Evolutionary conservation across 371 early-diverging fungal species (phyloP), one percentile per base, ranked within the genome.

Genomic region (Synchytrium microbalum): DNA sequence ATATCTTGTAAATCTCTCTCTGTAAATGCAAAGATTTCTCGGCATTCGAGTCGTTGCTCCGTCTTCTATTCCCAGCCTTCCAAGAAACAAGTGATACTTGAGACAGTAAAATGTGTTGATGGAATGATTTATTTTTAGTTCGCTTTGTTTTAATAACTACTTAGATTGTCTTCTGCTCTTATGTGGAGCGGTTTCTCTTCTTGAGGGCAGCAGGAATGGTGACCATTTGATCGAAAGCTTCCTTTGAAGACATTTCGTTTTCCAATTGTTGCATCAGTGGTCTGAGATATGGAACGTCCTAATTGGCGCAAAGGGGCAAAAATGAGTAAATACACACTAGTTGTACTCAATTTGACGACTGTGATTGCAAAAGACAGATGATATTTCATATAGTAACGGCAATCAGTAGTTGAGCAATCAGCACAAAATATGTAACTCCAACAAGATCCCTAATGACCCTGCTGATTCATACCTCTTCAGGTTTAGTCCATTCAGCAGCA

Each of bases 191-290:
- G 72, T 80, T 80, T n/a, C 80, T 61, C 33, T 64, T 67, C 64
- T 54, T 55, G 38, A 80, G 60, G 13, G 66, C 66, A n/a, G 61
- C 73, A 33, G 80, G 80, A 54, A 80, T 75, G 25, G 58, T 16
- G 54, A 65, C 60, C 62, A 78, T 32, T 59, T 69, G 62, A 60
- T 76, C 76, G 58, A 76, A 80, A 55, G 67, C 63, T 58, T 70
- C 60, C 65, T 71, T 71, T 59, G 74, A 68, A 56, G 85, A 85
- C 69, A 81, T 75, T 77, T 96, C 97, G 64, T 77, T 77, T 69
- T 89, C 83, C 59, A 95, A 91, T 73, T 89, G 84, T 56, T 88
- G 86, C 69, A 96, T 82, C 70, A 88, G 71, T 29, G 95, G 95
- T 62, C 80, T 79, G 61, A 95, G 85, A 82, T 96, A 95, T 69